Evolutionary conservation across 2,329 filamentous ascomycete species (phyloP), one percentile per base, ranked within the genome.

Genomic region (Dendryphion nanum): DNA sequence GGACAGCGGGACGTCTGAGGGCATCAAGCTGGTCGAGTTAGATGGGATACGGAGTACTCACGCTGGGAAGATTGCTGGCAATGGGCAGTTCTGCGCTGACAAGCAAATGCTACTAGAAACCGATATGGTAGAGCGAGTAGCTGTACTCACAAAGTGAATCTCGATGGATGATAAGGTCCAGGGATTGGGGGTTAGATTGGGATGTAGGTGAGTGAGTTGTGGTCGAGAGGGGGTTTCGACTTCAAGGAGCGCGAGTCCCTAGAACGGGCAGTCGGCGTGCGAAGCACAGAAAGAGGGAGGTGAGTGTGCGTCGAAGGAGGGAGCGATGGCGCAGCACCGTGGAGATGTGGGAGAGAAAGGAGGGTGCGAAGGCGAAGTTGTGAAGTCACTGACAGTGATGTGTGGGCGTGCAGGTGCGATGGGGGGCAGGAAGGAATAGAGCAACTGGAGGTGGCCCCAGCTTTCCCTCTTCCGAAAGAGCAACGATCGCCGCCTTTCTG

Each of bases 221-320:
- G 55, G 58, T 57, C 52, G 52, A 50, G 50, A 53, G 50, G 50
- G 50, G 48, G 37, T 52, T 45, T 48, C 53, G 36, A 53, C 51
- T 53, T 59, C 57, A 65, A 64, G 59, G 60, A 64, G 63, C 59
- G 54, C 23, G 57, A 50, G 64, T 65, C 62, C 63, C 59, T 55
- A 48, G 47, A 35, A 44, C 42, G 58, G 55, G 56, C 41, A 39
- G 59, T 44, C 35, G 48, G 43, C 19, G 35, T 45, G 49, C 41
- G 51, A 53, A 49, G 45, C 52, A 50, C 57, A 54, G 46, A 54
- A 57, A 49, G 48, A 45, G 50, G 58, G 44, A 37, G 52, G 58
- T 64, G 58, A 47, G 61, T 62, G 56, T 53, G 61, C 52, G 53
- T 45, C 48, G 58, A 63, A 64, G 55, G 61, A 64, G 55, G 56